phyloP scores from a whole-genome alignment of 306 rosid species.

The Gastrolobium villosum region DNA sequence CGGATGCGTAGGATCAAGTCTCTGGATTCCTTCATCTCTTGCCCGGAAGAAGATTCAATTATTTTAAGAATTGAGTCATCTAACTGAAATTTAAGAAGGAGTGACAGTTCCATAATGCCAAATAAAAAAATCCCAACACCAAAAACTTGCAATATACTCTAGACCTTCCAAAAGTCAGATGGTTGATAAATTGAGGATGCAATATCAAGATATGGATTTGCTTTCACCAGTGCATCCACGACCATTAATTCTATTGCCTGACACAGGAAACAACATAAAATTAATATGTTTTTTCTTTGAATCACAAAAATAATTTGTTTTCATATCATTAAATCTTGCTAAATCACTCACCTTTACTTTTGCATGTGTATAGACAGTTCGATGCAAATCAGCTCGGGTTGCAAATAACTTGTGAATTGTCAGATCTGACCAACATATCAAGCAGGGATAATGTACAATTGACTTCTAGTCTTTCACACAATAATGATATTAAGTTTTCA shows the following conservation, averaged over 20 bases:
- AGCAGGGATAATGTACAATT: slow-evolving; percentile 44
- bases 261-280: slow-evolving; percentile 31
- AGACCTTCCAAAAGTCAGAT: slow-evolving; percentile 91
- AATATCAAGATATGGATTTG: slow-evolving; percentile 66
- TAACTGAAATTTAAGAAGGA: slow-evolving; percentile 63
- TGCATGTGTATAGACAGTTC: slow-evolving; percentile 90
- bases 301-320: slow-evolving; percentile 1
- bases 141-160: slow-evolving; percentile 30
- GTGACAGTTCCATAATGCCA: slow-evolving; percentile 24
- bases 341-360: slow-evolving; percentile 78
- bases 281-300: slow-evolving; percentile 9
- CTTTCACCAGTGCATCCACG: slow-evolving; percentile 76
- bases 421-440: slow-evolving; percentile 69
- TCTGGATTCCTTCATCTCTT: slow-evolving; percentile 78
- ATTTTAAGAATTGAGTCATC: slow-evolving; percentile 77
- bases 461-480: slow-evolving; percentile 43
- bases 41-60: slow-evolving; percentile 63
- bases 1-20: slow-evolving; percentile 79
- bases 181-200: slow-evolving; percentile 72
- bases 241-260: slow-evolving; percentile 95
- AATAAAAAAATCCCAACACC: slow-evolving; percentile 38
- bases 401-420: slow-evolving; percentile 84
- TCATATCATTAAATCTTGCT: background rate
- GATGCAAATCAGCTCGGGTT: slow-evolving; percentile 89
- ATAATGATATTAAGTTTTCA: slow-evolving; percentile 39